Base-by-base conservation (phyloP, 805 yeast genomes). In the Candida takata region DNA sequence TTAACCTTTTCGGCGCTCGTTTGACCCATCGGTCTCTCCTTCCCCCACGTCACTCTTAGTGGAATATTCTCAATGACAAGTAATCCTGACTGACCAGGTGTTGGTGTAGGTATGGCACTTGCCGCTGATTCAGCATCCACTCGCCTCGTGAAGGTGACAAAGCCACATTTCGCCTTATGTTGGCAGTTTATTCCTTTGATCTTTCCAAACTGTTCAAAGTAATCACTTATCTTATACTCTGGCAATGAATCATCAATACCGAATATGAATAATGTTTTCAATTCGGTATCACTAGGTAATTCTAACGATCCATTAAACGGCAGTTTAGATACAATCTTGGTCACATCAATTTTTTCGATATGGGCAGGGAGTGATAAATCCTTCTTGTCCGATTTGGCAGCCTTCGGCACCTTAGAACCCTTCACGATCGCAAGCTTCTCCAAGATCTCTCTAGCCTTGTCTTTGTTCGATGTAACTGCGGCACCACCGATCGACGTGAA, bases 191-290 rank as follows among this genome's bases (percentile, higher is more conserved):
- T 50, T 14, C 73, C 57, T 35, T 70, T 67, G 10, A 81, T 45
- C 24, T 61, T 51, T 2, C 82, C 82, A 38, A 54, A 54, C 18
- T 60, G 51, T 25, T 62, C 62, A 37, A 80, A 75, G 42, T 55
- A 65, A 7, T 74, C 74, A 13, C 72, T 52, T 12, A 86, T 61
- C 35, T 61, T 60, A 55, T 77, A 78, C 47, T 79, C 85, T 0
- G 94, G 80, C 6, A 80, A 52, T 12, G 76, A 75, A 4, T 74
- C 72, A 40, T 72, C 78, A 14, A 85, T 64, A 2, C 95, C 95
- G 58, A 79, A 84, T 14, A 87, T 51, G 52, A 87, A 86, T 35
- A 86, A 70, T 0, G 87, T 70, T 35, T 65, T 69, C n/a, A 73
- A 49, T 0, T 56, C 47, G 4, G 51, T 40, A 35, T 70, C 69